A percentile compares a stretch with the other conserved stretches of the same genome.
Conservation (phyloP, 352 stramenopile species). For the Phytopythium mirpurense region DNA sequence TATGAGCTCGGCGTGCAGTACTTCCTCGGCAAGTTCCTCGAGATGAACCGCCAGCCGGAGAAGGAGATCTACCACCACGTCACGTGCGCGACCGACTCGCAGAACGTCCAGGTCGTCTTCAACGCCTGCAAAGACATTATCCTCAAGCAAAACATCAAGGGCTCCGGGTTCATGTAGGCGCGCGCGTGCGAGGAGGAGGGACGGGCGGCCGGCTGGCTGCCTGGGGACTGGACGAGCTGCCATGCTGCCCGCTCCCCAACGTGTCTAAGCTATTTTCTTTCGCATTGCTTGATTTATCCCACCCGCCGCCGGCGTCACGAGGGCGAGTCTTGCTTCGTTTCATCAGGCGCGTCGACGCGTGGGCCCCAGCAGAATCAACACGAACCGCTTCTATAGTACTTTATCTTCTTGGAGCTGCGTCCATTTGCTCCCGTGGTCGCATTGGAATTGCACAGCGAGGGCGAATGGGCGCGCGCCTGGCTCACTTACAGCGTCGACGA, state of each 20-base stretch:
- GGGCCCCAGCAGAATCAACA: slow-evolving; percentile 1
- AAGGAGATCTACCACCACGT: slow-evolving; percentile 95
- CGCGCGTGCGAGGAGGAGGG: slow-evolving; percentile 1
- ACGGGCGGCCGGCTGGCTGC: not conserved
- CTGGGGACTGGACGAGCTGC: not conserved
- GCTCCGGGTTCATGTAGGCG: slow-evolving; percentile 84
- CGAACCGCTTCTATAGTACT: too few species aligned
- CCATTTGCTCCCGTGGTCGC: too few species aligned
- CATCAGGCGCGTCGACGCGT: not conserved
- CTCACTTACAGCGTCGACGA: too few species aligned
- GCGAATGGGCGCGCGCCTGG: too few species aligned
- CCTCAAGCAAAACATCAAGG: slow-evolving; percentile 92
- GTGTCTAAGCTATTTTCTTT: slow-evolving; percentile 5
- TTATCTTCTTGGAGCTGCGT: too few species aligned
- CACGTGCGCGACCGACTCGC: slow-evolving; percentile 96
- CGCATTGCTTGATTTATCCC: slow-evolving; percentile 4
- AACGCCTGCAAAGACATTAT: slow-evolving; percentile 96
- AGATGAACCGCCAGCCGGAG: slow-evolving; percentile 90
- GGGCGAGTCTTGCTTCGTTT: not conserved
- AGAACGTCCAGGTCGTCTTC: slow-evolving; percentile 96
- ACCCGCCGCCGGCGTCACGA: not conserved
- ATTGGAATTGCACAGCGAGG: too few species aligned
- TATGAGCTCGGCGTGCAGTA: slow-evolving; percentile 88
- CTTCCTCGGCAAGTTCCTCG: slow-evolving; percentile 93
- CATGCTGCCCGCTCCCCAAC: not conserved